phyloP scores from a whole-genome alignment of 192 early-diverging fungal species.

The Podochytrium sp. region DNA sequence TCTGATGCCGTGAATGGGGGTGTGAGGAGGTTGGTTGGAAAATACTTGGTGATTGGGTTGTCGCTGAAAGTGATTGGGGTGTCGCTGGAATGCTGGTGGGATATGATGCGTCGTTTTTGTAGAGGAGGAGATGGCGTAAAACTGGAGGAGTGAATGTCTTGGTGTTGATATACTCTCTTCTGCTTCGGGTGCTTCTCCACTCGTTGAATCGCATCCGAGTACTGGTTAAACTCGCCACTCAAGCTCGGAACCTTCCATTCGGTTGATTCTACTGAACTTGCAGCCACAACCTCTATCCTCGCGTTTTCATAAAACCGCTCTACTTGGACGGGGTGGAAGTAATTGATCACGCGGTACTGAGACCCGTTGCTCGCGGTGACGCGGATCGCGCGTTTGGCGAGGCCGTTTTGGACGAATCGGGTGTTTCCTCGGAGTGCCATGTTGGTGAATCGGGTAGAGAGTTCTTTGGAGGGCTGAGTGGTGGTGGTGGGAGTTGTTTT shows the following conservation, averaged over 20 bases:
- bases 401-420: conserved; percentile 10
- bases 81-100: no score
- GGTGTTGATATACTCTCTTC: no score
- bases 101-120: no score
- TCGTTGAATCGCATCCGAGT: neutral
- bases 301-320: neutral
- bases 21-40: neutral
- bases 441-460: neutral
- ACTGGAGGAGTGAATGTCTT: neutral
- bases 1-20: neutral
- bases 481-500: neutral
- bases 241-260: neutral
- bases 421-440: conserved; percentile 2
- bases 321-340: conserved; percentile 1
- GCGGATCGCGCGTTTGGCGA: conserved; percentile 2
- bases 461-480: neutral
- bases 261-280: no score
- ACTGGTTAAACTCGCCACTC: neutral
- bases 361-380: neutral
- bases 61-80: neutral
- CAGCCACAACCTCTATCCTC: neutral
- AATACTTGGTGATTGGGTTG: no score
- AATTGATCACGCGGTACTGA: neutral
- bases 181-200: neutral
- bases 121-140: no score